These are phyloP conservation scores for Microdochium paspali DNA, from an alignment of 2,329 filamentous ascomycete genomes.

Conservation along the genomic window DNA sequence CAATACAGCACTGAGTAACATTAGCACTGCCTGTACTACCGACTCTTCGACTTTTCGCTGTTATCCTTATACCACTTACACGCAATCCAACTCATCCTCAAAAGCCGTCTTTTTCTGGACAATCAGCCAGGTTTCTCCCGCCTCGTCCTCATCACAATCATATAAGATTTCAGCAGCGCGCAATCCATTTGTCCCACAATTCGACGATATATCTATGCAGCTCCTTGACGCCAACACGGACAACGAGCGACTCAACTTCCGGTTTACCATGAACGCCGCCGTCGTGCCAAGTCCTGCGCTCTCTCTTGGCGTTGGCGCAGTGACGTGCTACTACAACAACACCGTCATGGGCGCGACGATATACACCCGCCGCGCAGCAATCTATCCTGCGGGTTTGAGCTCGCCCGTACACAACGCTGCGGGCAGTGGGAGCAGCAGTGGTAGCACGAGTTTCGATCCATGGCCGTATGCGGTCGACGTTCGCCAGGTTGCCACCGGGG, in stretches of 20 bases:
- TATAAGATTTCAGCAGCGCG: constrained; percentile 46
- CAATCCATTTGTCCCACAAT: constrained; percentile 46
- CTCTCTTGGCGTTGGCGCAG: constrained; percentile 20
- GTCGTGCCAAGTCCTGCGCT: constrained; percentile 37
- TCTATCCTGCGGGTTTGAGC: background rate
- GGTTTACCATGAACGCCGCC: constrained; percentile 38
- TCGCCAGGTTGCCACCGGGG: constrained; percentile 37
- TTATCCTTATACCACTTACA: constrained; percentile 45
- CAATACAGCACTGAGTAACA: constrained; percentile 44
- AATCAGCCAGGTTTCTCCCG: constrained; percentile 31
- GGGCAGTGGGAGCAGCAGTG: background rate
- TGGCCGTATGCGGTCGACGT: constrained; percentile 54
- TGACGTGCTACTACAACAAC: constrained; percentile 48
- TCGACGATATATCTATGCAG: constrained; percentile 22
- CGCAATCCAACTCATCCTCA: constrained; percentile 23
- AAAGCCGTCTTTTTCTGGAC: constrained; percentile 52
- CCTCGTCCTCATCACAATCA: constrained; percentile 3
- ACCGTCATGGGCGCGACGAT: constrained; percentile 43
- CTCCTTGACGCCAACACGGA: constrained; percentile 20
- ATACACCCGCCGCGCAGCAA: background rate
- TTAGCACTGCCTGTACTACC: constrained; percentile 46
- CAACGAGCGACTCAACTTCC: constrained; percentile 50
- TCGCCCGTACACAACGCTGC: background rate
- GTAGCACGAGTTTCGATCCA: constrained; percentile 19
- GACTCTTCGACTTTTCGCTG: constrained; percentile 52